Evolutionary conservation across 2,329 filamentous ascomycete species (phyloP).

Genomic region (Ophiostoma piceae): DNA sequence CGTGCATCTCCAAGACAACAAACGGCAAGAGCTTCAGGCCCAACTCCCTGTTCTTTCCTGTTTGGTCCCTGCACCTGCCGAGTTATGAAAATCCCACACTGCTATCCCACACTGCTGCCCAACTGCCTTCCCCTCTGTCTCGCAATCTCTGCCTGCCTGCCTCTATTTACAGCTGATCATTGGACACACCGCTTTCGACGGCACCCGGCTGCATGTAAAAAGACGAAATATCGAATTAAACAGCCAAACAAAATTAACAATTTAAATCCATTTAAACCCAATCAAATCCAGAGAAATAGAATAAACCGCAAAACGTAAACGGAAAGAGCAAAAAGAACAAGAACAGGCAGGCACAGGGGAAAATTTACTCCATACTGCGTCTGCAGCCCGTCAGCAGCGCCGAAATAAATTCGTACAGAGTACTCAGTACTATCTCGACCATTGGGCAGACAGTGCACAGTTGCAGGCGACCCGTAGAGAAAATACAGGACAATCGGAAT

Average conservation of each 20-base stretch:
- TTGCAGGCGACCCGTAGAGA: background rate
- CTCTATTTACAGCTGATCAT: constrained; percentile 2
- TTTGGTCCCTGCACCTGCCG: constrained; percentile 1
- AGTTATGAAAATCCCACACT: background rate
- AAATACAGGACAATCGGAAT: background rate
- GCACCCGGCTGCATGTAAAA: background rate
- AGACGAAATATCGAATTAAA: background rate
- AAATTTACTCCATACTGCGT: constrained; percentile 10
- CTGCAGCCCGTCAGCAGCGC: constrained; percentile 8
- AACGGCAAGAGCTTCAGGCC: constrained; percentile 10
- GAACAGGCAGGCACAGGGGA: constrained; percentile 1
- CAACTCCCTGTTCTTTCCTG: constrained; percentile 8
- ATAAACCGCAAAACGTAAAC: background rate
- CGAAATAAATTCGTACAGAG: constrained; percentile 6
- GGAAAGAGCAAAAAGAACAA: background rate
- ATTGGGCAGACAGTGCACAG: background rate
- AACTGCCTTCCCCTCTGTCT: background rate
- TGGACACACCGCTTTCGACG: constrained; percentile 6
- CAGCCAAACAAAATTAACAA: background rate
- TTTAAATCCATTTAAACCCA: background rate
- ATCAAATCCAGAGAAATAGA: background rate
- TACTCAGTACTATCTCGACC: background rate
- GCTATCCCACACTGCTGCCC: background rate
- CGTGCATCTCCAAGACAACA: constrained; percentile 17
- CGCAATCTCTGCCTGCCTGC: background rate